Conservation (phyloP, 768 basidiomycete genomes). For the Boletus huronensis region DNA sequence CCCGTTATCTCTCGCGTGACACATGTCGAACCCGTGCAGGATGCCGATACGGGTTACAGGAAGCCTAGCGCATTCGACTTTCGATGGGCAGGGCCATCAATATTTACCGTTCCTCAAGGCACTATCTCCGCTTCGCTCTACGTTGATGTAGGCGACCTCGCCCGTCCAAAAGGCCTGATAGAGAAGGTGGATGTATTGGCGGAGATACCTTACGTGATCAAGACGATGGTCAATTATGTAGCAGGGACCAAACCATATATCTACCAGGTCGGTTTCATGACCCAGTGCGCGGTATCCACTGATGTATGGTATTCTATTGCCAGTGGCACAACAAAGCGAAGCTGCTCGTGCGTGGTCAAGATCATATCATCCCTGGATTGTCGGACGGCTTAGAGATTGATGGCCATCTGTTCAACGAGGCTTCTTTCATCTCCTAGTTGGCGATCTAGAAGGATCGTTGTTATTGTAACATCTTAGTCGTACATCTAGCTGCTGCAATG, state of each 20-base stretch:
- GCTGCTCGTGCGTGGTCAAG: conserved; percentile 44
- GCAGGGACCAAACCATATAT: conserved; percentile 92
- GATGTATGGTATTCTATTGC: neutral
- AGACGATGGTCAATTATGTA: conserved; percentile 90
- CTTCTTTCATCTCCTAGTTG: conserved; percentile 75
- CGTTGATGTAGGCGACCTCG: conserved; percentile 55
- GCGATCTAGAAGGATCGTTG: neutral
- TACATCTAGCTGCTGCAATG: conserved; percentile 10
- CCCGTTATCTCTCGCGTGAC: conserved; percentile 59
- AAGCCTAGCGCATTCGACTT: conserved; percentile 67
- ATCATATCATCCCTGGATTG: conserved; percentile 39
- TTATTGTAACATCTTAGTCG: too few species aligned
- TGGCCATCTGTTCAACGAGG: conserved; percentile 82
- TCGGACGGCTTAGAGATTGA: conserved; percentile 46
- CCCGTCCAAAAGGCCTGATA: conserved; percentile 68
- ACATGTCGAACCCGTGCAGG: conserved; percentile 58
- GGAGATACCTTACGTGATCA: conserved; percentile 90
- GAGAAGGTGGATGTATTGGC: conserved; percentile 95
- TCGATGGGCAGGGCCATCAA: conserved; percentile 74
- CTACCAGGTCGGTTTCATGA: conserved; percentile 66
- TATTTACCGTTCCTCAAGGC: conserved; percentile 50
- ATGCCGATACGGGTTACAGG: conserved; percentile 79
- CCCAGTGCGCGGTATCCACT: neutral
- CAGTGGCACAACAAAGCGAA: conserved; percentile 61
- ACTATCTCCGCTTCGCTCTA: conserved; percentile 52